A percentile compares a stretch with the other conserved stretches of the same genome.
Conservation (phyloP, 306 rosid species). For the Pyrus betulifolia region DNA sequence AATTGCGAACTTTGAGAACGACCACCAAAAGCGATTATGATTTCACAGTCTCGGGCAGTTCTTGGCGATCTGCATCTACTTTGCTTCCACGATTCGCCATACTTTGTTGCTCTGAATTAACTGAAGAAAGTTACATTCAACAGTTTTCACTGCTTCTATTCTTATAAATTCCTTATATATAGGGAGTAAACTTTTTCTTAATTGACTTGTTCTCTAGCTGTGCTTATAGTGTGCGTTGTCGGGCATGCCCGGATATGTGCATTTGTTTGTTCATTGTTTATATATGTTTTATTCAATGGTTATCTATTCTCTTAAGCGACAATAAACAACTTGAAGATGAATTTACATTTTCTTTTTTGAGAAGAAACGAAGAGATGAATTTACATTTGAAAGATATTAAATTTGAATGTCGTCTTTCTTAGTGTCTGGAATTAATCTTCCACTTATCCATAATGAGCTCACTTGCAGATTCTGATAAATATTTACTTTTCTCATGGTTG, state of each 20-base stretch:
- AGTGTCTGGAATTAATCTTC: neutral
- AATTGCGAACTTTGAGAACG: neutral
- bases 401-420: neutral
- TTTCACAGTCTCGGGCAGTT: neutral
- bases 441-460: neutral
- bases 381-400: neutral
- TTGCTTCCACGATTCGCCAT: neutral
- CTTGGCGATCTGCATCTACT: neutral
- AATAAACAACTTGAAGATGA: neutral
- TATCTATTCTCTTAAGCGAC: neutral
- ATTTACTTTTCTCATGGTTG: neutral
- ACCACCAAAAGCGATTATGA: neutral
- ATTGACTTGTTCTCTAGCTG: neutral
- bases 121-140: neutral
- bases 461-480: neutral
- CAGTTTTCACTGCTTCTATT: neutral
- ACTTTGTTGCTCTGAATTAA: neutral
- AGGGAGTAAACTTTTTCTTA: neutral
- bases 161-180: neutral
- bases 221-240: neutral
- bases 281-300: neutral
- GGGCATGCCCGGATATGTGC: neutral
- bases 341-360: neutral
- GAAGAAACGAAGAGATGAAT: neutral
- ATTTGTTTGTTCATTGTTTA: neutral